These are phyloP conservation scores for Mycena venus DNA, from an alignment of 768 basidiomycete species.

Conservation along the genomic window DNA sequence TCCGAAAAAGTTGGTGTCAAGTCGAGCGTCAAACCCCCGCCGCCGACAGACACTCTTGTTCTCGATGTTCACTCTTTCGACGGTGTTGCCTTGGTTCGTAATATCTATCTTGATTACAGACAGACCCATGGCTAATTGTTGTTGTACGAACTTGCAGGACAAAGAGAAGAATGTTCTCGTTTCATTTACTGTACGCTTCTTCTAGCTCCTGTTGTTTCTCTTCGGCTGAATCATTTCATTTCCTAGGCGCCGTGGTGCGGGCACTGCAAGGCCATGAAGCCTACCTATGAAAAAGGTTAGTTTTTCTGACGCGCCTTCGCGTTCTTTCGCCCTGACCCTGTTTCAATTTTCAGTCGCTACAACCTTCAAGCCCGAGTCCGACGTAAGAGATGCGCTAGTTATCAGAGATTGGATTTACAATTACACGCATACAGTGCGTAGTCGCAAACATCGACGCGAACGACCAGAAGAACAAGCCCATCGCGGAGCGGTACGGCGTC, in stretches of 20 bases:
- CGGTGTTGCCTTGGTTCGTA: conserved; percentile 73
- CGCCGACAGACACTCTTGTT: conserved; percentile 76
- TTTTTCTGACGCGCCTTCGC: neutral
- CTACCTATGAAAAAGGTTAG: conserved; percentile 83
- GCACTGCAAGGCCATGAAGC: conserved; percentile 94
- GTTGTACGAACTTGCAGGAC: conserved; percentile 57
- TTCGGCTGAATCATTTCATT: conserved; percentile 18
- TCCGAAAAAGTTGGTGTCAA: conserved; percentile 82
- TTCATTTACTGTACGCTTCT: conserved; percentile 76
- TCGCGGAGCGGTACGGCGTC: conserved; percentile 82
- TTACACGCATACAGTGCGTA: conserved; percentile 69
- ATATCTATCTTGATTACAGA: neutral
- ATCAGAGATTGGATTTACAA: conserved; percentile 24
- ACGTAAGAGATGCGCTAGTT: conserved; percentile 65
- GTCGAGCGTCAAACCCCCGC: conserved; percentile 89
- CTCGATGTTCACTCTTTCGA: conserved; percentile 84
- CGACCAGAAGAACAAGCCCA: conserved; percentile 79
- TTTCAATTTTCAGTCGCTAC: conserved; percentile 68
- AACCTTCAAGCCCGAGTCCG: conserved; percentile 81
- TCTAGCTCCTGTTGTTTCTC: conserved; percentile 15
- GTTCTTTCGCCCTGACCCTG: neutral
- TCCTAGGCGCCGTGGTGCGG: conserved; percentile 86
- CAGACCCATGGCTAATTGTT: conserved; percentile 2
- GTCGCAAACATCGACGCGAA: conserved; percentile 95
- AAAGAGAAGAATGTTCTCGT: conserved; percentile 86